These are phyloP conservation scores for Coemansia erecta DNA, from an alignment of 192 early-diverging fungal species.

Conservation along the genomic window DNA sequence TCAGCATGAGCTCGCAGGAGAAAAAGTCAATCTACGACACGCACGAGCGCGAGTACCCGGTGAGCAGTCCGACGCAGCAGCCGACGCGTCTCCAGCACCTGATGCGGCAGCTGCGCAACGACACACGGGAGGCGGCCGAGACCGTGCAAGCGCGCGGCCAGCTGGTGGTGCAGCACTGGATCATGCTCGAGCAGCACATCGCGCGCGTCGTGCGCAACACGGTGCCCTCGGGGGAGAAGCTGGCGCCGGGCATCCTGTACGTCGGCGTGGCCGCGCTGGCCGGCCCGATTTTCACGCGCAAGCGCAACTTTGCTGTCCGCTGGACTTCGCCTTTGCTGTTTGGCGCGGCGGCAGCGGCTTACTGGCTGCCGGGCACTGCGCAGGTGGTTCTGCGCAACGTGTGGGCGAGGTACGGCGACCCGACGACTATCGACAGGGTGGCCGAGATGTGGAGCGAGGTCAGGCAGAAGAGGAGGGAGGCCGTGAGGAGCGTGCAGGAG, in stretches of 20 bases:
- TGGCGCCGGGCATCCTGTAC: conserved; percentile 44
- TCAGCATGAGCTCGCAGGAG: background rate
- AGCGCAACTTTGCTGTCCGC: conserved; percentile 38
- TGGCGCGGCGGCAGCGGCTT: conserved; percentile 26
- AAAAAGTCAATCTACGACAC: conserved; percentile 51
- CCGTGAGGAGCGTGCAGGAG: conserved; percentile 27
- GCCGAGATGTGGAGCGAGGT: conserved; percentile 4
- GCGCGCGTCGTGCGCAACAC: conserved; percentile 18
- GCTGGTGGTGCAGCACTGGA: conserved; percentile 19
- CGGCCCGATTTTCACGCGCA: conserved; percentile 46
- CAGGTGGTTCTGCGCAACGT: conserved; percentile 37
- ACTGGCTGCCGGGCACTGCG: conserved; percentile 47
- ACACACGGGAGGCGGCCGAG: background rate
- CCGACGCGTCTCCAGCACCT: conserved; percentile 15
- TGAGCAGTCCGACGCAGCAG: background rate
- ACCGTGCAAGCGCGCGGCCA: conserved; percentile 15
- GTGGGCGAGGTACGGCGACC: conserved; percentile 51
- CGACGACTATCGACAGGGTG: conserved; percentile 19
- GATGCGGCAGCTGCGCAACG: conserved; percentile 10
- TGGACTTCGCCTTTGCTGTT: conserved; percentile 45
- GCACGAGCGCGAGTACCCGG: background rate
- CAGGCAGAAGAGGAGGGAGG: background rate
- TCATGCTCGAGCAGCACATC: conserved; percentile 16
- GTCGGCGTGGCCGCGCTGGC: conserved; percentile 47
- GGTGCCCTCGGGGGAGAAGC: conserved; percentile 33